Base-by-base conservation (phyloP, 495 filamentous ascomycete species). In the Neurospora sp. region DNA sequence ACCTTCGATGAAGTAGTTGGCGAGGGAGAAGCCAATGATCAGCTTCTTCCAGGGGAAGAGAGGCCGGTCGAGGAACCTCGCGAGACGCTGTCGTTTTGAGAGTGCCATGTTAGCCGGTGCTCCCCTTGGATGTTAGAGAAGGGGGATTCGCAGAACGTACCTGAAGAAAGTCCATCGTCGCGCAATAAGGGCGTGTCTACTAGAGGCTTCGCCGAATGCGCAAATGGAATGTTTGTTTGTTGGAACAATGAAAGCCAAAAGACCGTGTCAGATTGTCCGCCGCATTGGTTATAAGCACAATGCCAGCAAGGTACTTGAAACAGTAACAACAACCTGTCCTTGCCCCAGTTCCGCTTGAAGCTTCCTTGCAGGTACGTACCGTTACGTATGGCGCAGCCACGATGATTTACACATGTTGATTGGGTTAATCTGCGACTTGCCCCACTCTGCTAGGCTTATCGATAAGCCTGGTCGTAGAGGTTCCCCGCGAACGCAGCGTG, bases 21-120 rank as follows among this genome's bases (percentile, higher is more conserved):
- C 92, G 74, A 97, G 75, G 12, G 94, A 94, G 84, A 99, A 98
- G 72, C 93, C 92, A 72, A 98, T 89, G 77, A 99, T 93, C 73
- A 99, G 89, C 79, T 88, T 90, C 90, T 98, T 99, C 96, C 96
- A 99, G 71, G 96, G 95, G 84, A 98, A 96, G 76, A 91, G 85
- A 71, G 96, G 95, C 77, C 92, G 90, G 86, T 99, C 96, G 69
- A 98, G 90, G 79, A 90, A 88, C 82, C 89, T 88, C 77, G 93
- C 92, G 73, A 98, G 89, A 85, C 93, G 91, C 95, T 97, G 80
- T 75, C 16, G 12, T 71, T 77, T 69, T 72, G 31, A 38, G 44
- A 48, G 18, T 41, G 39, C 39, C 42, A 73, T 38, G 37, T 69
- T 23, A 70, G 72, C 59, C 11, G 23, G 14, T 35, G 54, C 23